Conservation (phyloP, 2,329 filamentous ascomycete species). For the Colletotrichum sp. region DNA sequence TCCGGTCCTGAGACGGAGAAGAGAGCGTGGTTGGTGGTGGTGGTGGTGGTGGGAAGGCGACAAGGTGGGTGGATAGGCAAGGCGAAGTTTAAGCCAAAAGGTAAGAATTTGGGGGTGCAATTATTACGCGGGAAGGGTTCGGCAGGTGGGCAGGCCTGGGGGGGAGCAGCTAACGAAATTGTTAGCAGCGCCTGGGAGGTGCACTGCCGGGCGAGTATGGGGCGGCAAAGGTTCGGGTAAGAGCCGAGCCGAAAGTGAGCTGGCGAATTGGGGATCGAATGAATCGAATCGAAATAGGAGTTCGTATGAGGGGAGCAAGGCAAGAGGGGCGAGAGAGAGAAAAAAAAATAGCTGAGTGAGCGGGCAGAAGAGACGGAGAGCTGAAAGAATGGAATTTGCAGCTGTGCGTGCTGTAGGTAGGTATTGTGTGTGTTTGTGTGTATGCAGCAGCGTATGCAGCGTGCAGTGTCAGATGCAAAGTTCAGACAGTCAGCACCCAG, state of each 20-base stretch:
- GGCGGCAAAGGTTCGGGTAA: conserved; percentile 9
- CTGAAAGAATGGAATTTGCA: background rate
- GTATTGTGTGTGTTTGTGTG: background rate
- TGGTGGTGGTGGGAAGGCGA: background rate
- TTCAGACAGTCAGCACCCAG: background rate
- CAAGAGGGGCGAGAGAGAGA: background rate
- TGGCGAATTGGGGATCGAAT: background rate
- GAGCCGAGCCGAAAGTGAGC: background rate
- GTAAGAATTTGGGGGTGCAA: background rate
- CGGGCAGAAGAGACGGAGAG: background rate
- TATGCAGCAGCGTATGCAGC: background rate
- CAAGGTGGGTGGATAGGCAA: background rate
- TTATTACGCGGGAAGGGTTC: conserved; percentile 4
- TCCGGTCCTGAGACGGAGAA: background rate
- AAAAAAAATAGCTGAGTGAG: background rate
- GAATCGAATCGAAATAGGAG: background rate
- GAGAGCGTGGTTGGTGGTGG: background rate
- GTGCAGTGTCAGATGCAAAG: background rate
- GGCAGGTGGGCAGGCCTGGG: background rate
- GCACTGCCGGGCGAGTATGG: background rate
- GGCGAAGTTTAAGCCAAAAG: background rate
- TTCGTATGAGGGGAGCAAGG: background rate
- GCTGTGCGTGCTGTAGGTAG: background rate
- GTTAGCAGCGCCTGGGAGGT: background rate
- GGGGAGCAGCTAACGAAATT: background rate